phyloP scores from a whole-genome alignment of 805 yeast species.

The Pichia membranifaciens region DNA sequence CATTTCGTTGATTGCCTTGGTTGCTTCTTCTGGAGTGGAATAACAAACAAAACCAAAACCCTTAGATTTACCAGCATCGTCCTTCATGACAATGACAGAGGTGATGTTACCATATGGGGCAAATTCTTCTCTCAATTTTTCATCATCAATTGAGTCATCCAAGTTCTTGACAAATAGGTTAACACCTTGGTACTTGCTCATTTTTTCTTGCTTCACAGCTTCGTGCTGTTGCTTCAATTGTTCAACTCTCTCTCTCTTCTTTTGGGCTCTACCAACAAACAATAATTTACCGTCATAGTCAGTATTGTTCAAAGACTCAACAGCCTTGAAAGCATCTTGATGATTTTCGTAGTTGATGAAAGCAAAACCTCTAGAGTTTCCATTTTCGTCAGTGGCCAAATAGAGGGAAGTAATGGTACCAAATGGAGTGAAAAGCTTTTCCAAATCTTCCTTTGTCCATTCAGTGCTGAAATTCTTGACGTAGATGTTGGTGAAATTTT shows the following conservation, averaged over 20 bases:
- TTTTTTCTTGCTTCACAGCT: constrained; percentile 82
- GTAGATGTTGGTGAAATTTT: constrained; percentile 93
- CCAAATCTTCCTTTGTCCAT: constrained; percentile 64
- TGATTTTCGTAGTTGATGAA: constrained; percentile 88
- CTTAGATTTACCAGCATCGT: constrained; percentile 89
- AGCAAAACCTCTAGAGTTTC: constrained; percentile 93
- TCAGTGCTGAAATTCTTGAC: constrained; percentile 82
- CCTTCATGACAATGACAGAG: constrained; percentile 94
- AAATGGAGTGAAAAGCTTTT: constrained; percentile 59
- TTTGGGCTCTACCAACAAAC: constrained; percentile 98
- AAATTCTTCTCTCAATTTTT: constrained; percentile 85
- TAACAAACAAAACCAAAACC: constrained; percentile 99
- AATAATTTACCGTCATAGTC: constrained; percentile 82
- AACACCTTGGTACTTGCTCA: constrained; percentile 94
- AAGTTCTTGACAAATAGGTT: constrained; percentile 95
- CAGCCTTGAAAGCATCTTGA: constrained; percentile 84
- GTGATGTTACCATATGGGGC: constrained; percentile 91
- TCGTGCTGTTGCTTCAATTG: constrained; percentile 94
- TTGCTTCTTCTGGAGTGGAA: constrained; percentile 97
- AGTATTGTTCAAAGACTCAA: constrained; percentile 81
- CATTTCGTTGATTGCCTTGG: constrained; percentile 97
- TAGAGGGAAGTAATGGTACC: constrained; percentile 83
- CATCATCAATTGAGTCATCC: constrained; percentile 90
- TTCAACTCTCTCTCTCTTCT: constrained; percentile 95
- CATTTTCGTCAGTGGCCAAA: constrained; percentile 75